These are phyloP conservation scores for Phytophthora pseudosyringae DNA, from an alignment of 352 stramenopile genomes.

Conservation along the genomic window DNA sequence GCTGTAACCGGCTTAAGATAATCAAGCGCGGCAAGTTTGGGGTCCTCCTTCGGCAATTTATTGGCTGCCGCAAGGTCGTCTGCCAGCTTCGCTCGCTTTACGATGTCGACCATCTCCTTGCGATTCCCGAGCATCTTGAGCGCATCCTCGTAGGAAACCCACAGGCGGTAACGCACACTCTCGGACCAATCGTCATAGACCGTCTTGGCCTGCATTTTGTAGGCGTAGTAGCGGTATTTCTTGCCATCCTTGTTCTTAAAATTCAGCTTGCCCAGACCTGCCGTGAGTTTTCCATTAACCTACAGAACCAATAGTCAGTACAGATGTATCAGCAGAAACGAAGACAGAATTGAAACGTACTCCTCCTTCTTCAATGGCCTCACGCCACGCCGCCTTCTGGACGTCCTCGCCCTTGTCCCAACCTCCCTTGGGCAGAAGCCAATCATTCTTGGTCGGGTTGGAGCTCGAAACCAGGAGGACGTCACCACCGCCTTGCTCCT, in stretches of 20 bases:
- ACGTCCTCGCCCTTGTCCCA: slow-evolving; percentile 20
- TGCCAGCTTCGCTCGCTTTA: background rate
- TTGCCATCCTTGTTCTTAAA: slow-evolving; percentile 6
- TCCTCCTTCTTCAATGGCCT: slow-evolving; percentile 29
- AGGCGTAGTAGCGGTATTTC: background rate
- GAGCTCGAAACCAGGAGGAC: slow-evolving; percentile 31
- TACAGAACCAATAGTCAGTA: slow-evolving; percentile 14
- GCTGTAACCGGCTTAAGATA: slow-evolving; percentile 11
- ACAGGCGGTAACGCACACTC: background rate
- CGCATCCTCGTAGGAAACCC: slow-evolving; percentile 3
- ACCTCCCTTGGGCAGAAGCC: slow-evolving; percentile 26
- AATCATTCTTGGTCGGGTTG: slow-evolving; percentile 20
- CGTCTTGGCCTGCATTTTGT: slow-evolving; percentile 1
- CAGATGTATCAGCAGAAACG: no score
- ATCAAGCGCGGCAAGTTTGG: slow-evolving; percentile 1
- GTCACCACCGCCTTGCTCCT: background rate
- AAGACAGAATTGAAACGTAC: no score
- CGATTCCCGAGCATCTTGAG: no score
- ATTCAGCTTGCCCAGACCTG: background rate
- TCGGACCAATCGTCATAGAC: no score
- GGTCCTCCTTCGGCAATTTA: background rate
- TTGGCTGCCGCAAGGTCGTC: background rate
- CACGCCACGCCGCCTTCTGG: slow-evolving; percentile 4
- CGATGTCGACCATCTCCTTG: background rate
- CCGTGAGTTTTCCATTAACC: slow-evolving; percentile 1